phyloP scores from a whole-genome alignment of 768 basidiomycete species.

The Agaricus sinodeliciosus region DNA sequence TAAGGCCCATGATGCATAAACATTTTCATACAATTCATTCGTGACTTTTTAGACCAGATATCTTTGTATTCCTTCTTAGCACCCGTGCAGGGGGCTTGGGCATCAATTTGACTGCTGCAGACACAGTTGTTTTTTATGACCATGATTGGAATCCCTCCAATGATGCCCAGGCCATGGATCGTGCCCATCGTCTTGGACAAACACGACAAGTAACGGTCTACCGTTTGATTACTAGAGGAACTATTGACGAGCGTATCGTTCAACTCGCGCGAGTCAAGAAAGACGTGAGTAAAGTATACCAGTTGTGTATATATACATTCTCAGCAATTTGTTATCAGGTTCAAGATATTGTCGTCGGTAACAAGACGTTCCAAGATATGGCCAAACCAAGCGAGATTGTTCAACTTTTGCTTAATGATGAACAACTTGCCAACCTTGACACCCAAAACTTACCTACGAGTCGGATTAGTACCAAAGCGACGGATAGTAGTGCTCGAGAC shows the following conservation, averaged over 20 bases:
- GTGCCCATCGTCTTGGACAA: slow-evolving; percentile 93
- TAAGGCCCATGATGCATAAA: slow-evolving; percentile 25
- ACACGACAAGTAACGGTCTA: slow-evolving; percentile 97
- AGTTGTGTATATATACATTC: not conserved
- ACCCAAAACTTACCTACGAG: slow-evolving; percentile 23
- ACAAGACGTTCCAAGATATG: slow-evolving; percentile 89
- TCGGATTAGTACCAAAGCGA: slow-evolving; percentile 22
- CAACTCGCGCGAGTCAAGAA: slow-evolving; percentile 95
- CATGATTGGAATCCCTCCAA: slow-evolving; percentile 98
- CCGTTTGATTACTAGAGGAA: slow-evolving; percentile 87
- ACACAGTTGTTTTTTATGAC: slow-evolving; percentile 94
- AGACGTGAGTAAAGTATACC: slow-evolving; percentile 52
- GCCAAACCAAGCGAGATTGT: slow-evolving; percentile 96
- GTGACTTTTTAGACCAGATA: slow-evolving; percentile 55
- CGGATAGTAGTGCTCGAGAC: slow-evolving; percentile 44
- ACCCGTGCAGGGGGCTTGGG: slow-evolving; percentile 95
- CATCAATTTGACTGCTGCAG: slow-evolving; percentile 93
- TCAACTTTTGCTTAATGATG: slow-evolving; percentile 88
- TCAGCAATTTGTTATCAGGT: slow-evolving; percentile 44
- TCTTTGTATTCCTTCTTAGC: slow-evolving; percentile 85
- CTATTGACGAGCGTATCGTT: slow-evolving; percentile 95
- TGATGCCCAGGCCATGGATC: slow-evolving; percentile 97
- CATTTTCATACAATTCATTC: slow-evolving; percentile 2
- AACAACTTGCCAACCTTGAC: slow-evolving; percentile 76
- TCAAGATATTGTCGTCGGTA: slow-evolving; percentile 98